phyloP scores from a whole-genome alignment of 371 early-diverging fungal species.

The Actinomortierella ambigua region DNA sequence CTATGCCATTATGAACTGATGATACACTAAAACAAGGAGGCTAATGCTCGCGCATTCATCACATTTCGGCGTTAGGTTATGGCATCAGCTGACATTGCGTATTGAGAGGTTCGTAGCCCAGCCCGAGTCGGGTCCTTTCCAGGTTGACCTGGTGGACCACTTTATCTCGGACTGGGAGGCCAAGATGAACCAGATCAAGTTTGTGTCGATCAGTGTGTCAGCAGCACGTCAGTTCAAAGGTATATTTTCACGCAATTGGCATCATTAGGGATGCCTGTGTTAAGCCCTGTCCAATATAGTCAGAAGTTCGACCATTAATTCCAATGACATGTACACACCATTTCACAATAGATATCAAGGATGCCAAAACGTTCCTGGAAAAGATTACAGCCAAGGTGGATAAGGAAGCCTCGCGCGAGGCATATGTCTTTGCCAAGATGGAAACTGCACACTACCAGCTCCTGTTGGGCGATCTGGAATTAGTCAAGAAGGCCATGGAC shows the following conservation, averaged over 20 bases:
- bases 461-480: slow-evolving; percentile 73
- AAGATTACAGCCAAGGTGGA: slow-evolving; percentile 73
- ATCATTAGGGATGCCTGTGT: too few species aligned
- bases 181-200: slow-evolving; percentile 91
- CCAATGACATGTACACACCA: slow-evolving; percentile 3
- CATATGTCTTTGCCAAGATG: slow-evolving; percentile 85
- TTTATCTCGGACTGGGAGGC: slow-evolving; percentile 93
- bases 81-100: slow-evolving; percentile 94
- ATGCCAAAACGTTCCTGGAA: slow-evolving; percentile 72
- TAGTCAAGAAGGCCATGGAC: slow-evolving; percentile 83
- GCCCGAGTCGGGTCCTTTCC: slow-evolving; percentile 78
- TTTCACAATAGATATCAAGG: slow-evolving; percentile 54
- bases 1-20: background rate
- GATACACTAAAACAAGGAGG: background rate
- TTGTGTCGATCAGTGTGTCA: slow-evolving; percentile 80
- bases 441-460: slow-evolving; percentile 88
- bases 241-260: too few species aligned
- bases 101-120: slow-evolving; percentile 78
- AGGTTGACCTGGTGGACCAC: slow-evolving; percentile 82
- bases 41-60: background rate
- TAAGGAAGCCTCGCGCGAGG: slow-evolving; percentile 72
- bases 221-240: slow-evolving; percentile 81
- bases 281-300: too few species aligned
- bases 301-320: too few species aligned
- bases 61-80: slow-evolving; percentile 65